phyloP scores from a whole-genome alignment of 257 asterid species.

The Verbascum thapsus region DNA sequence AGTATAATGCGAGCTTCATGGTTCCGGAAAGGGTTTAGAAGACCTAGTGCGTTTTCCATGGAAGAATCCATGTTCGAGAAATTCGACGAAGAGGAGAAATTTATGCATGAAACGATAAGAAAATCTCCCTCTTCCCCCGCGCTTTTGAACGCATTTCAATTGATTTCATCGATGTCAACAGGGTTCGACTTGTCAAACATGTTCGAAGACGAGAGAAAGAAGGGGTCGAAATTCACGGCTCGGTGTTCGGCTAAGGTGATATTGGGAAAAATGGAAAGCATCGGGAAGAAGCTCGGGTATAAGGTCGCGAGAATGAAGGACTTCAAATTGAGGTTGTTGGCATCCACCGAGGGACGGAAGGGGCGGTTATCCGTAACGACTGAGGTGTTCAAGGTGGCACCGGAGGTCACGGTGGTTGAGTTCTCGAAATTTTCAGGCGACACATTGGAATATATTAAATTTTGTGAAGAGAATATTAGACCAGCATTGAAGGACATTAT shows the following conservation, averaged over 20 bases:
- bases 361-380: slow-evolving; percentile 37
- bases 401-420: slow-evolving; percentile 53
- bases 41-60: slow-evolving; percentile 34
- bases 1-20: slow-evolving; percentile 40
- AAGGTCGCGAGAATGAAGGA: slow-evolving; percentile 37
- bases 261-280: slow-evolving; percentile 33
- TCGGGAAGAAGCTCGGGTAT: slow-evolving; percentile 36
- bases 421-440: slow-evolving; percentile 46
- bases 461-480: slow-evolving; percentile 43
- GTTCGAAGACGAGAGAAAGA: slow-evolving; percentile 32
- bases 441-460: slow-evolving; percentile 42
- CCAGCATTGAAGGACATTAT: slow-evolving; percentile 47
- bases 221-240: slow-evolving; percentile 37
- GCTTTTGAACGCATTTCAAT: slow-evolving; percentile 40
- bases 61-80: slow-evolving; percentile 36
- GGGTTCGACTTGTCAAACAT: slow-evolving; percentile 36
- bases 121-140: slow-evolving; percentile 47
- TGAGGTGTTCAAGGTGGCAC: slow-evolving; percentile 50
- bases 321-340: slow-evolving; percentile 36
- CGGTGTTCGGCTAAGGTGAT: slow-evolving; percentile 42
- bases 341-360: slow-evolving; percentile 37
- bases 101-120: slow-evolving; percentile 23
- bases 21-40: slow-evolving; percentile 38
- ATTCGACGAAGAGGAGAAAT: slow-evolving; percentile 34
- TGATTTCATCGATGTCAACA: slow-evolving; percentile 40